phyloP scores from a whole-genome alignment of 2,329 filamentous ascomycete genomes.

The Waltergamsia citrina region DNA sequence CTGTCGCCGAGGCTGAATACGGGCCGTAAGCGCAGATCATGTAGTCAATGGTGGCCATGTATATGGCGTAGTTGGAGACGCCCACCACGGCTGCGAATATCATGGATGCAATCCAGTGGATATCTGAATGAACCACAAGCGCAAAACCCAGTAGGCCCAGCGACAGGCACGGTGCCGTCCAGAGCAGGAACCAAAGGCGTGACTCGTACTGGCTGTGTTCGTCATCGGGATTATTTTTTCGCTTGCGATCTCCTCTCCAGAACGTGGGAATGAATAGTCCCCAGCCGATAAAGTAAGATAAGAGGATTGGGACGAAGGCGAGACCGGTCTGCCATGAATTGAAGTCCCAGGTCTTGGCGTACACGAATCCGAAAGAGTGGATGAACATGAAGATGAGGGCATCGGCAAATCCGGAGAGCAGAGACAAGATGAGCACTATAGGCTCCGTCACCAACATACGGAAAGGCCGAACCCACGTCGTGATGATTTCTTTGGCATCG shows the following conservation, averaged over 20 bases:
- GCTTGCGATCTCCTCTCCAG: conserved; percentile 39
- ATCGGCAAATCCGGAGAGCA: conserved; percentile 64
- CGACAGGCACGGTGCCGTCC: conserved; percentile 47
- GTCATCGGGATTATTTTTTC: conserved; percentile 37
- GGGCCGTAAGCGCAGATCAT: conserved; percentile 67
- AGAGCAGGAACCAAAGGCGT: conserved; percentile 56
- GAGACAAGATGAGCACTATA: conserved; percentile 60
- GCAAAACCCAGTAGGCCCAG: conserved; percentile 64
- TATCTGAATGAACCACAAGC: conserved; percentile 49
- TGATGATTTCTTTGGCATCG: conserved; percentile 43
- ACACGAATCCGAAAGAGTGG: conserved; percentile 60
- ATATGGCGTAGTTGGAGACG: conserved; percentile 65
- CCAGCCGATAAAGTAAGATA: conserved; percentile 59
- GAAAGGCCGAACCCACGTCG: conserved; percentile 55
- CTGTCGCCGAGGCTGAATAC: conserved; percentile 65
- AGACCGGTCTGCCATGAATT: conserved; percentile 44
- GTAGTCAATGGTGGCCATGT: conserved; percentile 71
- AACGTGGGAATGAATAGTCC: conserved; percentile 48
- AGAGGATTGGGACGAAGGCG: conserved; percentile 54
- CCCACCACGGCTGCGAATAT: conserved; percentile 57
- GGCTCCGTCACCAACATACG: conserved; percentile 67
- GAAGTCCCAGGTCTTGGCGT: conserved; percentile 56
- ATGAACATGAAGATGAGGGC: conserved; percentile 73
- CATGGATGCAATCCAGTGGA: conserved; percentile 61
- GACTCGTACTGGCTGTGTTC: conserved; percentile 60